Evolutionary conservation across 176 grass and related monocot genomes (phyloP).

Genomic region (Miscanthus lutarioriparius): DNA sequence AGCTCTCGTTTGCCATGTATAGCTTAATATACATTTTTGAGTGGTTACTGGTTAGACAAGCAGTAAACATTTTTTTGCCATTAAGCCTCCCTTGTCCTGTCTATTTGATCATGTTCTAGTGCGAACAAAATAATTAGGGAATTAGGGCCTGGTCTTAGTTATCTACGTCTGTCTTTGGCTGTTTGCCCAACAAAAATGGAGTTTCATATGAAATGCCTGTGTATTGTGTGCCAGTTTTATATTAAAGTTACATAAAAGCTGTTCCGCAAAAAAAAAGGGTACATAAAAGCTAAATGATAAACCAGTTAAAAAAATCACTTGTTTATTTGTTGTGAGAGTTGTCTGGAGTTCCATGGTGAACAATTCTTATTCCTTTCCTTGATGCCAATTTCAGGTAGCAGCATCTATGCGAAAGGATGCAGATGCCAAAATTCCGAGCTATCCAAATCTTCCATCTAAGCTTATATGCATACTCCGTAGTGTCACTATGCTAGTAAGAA

Average conservation of each 20-base stretch:
- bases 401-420: conserved; percentile 78
- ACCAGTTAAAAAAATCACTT: background rate
- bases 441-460: conserved; percentile 76
- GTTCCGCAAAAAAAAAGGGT: too few species aligned
- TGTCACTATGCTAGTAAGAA: conserved; percentile 69
- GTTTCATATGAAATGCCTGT: background rate
- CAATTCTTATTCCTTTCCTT: conserved; percentile 39
- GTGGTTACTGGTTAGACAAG: background rate
- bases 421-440: conserved; percentile 69
- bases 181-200: background rate
- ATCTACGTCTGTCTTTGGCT: conserved; percentile 5
- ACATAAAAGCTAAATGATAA: conserved; percentile 2
- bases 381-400: conserved; percentile 61
- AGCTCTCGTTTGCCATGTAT: conserved; percentile 11
- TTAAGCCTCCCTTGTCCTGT: background rate
- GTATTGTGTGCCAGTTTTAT: conserved; percentile 2
- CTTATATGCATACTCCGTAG: conserved; percentile 71
- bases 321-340: conserved; percentile 36
- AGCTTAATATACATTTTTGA: background rate
- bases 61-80: background rate
- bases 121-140: background rate
- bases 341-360: conserved; percentile 1
- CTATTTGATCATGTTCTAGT: background rate
- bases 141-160: conserved; percentile 6
- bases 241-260: background rate